phyloP scores from a whole-genome alignment of 768 basidiomycete genomes.

The Strobilomyces echinocephalus region DNA sequence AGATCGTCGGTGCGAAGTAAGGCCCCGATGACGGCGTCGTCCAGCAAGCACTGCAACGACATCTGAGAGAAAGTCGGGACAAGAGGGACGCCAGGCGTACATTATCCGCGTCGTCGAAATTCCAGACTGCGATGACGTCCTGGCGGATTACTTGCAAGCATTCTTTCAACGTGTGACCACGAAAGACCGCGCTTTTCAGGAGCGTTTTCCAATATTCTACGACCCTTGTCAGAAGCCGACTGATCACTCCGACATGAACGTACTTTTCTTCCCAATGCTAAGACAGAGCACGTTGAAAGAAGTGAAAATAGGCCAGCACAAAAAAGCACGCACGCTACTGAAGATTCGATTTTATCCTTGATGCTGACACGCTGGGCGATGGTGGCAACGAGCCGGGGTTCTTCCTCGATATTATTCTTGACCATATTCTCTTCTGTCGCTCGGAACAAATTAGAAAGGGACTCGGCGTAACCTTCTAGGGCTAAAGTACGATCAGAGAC shows the following conservation, averaged over 20 bases:
- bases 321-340: slow-evolving; percentile 5
- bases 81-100: neutral
- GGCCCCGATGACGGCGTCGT: neutral
- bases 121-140: slow-evolving; percentile 12
- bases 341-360: slow-evolving; percentile 14
- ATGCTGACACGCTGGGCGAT: slow-evolving; percentile 16
- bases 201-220: slow-evolving; percentile 13
- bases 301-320: neutral
- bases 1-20: slow-evolving; percentile 6
- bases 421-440: slow-evolving; percentile 5
- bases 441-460: slow-evolving; percentile 2
- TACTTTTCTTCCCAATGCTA: slow-evolving; percentile 14
- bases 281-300: neutral
- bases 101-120: slow-evolving; percentile 11
- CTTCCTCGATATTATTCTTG: slow-evolving; percentile 6
- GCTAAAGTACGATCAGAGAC: slow-evolving; percentile 1
- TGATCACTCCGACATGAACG: neutral
- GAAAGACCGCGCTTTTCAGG: slow-evolving; percentile 6
- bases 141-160: slow-evolving; percentile 11
- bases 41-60: slow-evolving; percentile 6
- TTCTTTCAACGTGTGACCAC: slow-evolving; percentile 2
- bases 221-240: neutral
- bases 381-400: slow-evolving; percentile 2
- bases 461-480: neutral
- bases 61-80: neutral